Conservation (phyloP, 495 filamentous ascomycete genomes). For the Xylaria flabelliformis region DNA sequence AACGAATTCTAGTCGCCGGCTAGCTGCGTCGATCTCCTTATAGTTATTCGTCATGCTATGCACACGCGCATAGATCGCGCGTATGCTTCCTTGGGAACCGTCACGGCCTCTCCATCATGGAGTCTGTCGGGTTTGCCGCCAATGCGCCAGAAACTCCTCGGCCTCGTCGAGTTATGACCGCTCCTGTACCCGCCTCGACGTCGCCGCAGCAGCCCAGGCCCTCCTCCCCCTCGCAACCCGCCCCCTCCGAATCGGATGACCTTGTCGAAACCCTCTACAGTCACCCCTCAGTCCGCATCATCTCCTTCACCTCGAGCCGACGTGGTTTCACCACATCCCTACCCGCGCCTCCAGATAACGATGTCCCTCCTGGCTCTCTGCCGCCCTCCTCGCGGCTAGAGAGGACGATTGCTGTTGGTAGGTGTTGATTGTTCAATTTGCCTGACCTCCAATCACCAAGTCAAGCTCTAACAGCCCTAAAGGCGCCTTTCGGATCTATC, state of each 20-base stretch:
- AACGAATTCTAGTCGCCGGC: background rate
- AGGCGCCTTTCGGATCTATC: slow-evolving; percentile 82
- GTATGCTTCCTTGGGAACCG: background rate
- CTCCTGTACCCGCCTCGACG: slow-evolving; percentile 25
- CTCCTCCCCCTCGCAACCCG: slow-evolving; percentile 11
- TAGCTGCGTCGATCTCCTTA: background rate
- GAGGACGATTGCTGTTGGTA: slow-evolving; percentile 80
- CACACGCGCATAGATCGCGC: slow-evolving; percentile 2
- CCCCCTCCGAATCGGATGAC: slow-evolving; percentile 37
- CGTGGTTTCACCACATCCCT: slow-evolving; percentile 41
- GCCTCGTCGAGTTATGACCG: slow-evolving; percentile 52
- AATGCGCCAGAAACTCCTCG: slow-evolving; percentile 29
- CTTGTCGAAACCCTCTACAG: slow-evolving; percentile 74
- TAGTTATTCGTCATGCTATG: slow-evolving; percentile 5
- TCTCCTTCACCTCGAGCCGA: slow-evolving; percentile 65
- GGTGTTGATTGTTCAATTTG: slow-evolving; percentile 32
- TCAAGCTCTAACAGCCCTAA: slow-evolving; percentile 24
- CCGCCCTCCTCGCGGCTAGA: slow-evolving; percentile 79
- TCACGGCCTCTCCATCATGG: slow-evolving; percentile 29
- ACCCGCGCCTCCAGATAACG: slow-evolving; percentile 32
- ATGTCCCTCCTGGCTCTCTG: slow-evolving; percentile 60
- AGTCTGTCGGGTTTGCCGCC: slow-evolving; percentile 14
- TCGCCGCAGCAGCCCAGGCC: slow-evolving; percentile 29
- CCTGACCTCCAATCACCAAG: background rate
- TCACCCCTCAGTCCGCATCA: slow-evolving; percentile 69